These are phyloP conservation scores for Pseudogymnoascus sp. DNA, from an alignment of 2,329 filamentous ascomycete genomes.

Conservation along the genomic window DNA sequence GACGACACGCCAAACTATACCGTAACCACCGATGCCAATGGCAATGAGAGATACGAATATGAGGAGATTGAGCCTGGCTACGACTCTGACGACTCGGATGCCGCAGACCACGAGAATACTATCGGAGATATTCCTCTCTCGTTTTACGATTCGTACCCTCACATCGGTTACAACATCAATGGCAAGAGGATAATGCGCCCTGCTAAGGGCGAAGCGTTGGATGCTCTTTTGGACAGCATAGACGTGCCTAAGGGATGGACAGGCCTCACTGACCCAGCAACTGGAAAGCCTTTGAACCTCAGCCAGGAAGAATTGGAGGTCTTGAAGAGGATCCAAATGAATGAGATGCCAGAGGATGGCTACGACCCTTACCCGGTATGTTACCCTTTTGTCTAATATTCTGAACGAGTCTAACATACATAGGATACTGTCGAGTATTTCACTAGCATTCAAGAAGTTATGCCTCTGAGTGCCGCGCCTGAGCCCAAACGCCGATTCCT, in stretches of 20 bases:
- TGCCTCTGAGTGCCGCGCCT: slow-evolving; percentile 89
- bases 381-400: slow-evolving; percentile 9
- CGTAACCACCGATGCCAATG: slow-evolving; percentile 74
- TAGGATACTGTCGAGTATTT: slow-evolving; percentile 89
- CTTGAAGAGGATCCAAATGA: slow-evolving; percentile 78
- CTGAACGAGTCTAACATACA: slow-evolving; percentile 17
- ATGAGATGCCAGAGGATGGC: slow-evolving; percentile 76
- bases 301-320: slow-evolving; percentile 84
- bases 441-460: slow-evolving; percentile 78
- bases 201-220: slow-evolving; percentile 84
- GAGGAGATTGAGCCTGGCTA: slow-evolving; percentile 90
- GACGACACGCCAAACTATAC: slow-evolving; percentile 41
- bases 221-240: slow-evolving; percentile 90
- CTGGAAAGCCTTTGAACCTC: slow-evolving; percentile 84
- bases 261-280: slow-evolving; percentile 85
- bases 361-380: slow-evolving; percentile 85
- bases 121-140: slow-evolving; percentile 90
- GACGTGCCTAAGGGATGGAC: slow-evolving; percentile 97
- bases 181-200: slow-evolving; percentile 97
- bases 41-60: slow-evolving; percentile 83
- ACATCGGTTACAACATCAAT: slow-evolving; percentile 98
- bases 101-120: slow-evolving; percentile 71
- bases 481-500: slow-evolving; percentile 94
- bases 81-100: slow-evolving; percentile 90
- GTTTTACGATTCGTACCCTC: slow-evolving; percentile 95